Conservation (phyloP, 495 filamentous ascomycete species). For the Oleoguttula mirabilis region DNA sequence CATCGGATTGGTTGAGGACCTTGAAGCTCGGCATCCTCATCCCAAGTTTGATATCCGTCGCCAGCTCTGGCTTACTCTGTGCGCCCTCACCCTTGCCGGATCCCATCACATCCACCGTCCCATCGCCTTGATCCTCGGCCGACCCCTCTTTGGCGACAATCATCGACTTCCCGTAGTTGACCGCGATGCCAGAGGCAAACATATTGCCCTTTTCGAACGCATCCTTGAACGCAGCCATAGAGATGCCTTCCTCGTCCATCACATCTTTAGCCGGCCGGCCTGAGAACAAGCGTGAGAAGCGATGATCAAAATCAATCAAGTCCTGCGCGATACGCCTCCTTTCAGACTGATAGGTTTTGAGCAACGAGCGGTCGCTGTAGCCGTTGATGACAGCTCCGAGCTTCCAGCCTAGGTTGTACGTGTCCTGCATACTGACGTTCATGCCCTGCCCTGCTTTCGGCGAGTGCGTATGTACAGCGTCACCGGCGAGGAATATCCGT, state of each 20-base stretch:
- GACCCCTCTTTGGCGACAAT: constrained; percentile 24
- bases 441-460: constrained; percentile 79
- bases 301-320: constrained; percentile 59
- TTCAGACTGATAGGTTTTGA: constrained; percentile 63
- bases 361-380: constrained; percentile 41
- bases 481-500: constrained; percentile 69
- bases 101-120: constrained; percentile 27
- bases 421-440: constrained; percentile 68
- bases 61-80: constrained; percentile 24
- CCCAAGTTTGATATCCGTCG: constrained; percentile 24
- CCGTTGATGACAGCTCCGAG: constrained; percentile 58
- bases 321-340: constrained; percentile 57
- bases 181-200: constrained; percentile 23
- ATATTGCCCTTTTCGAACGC: constrained; percentile 26
- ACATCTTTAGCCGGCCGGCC: constrained; percentile 33
- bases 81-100: constrained; percentile 23
- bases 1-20: constrained; percentile 27
- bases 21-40: constrained; percentile 26
- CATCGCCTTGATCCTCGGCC: constrained; percentile 33
- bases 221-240: constrained; percentile 41
- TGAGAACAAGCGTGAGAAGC: constrained; percentile 29
- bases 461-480: constrained; percentile 72
- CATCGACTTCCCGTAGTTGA: constrained; percentile 1
- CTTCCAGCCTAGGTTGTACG: constrained; percentile 74
- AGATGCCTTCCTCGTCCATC: constrained; percentile 48